Percentiles rank a stretch among this genome's conserved stretches.
Conservation (phyloP, 129 eudicot species). For the Centella asiatica region DNA sequence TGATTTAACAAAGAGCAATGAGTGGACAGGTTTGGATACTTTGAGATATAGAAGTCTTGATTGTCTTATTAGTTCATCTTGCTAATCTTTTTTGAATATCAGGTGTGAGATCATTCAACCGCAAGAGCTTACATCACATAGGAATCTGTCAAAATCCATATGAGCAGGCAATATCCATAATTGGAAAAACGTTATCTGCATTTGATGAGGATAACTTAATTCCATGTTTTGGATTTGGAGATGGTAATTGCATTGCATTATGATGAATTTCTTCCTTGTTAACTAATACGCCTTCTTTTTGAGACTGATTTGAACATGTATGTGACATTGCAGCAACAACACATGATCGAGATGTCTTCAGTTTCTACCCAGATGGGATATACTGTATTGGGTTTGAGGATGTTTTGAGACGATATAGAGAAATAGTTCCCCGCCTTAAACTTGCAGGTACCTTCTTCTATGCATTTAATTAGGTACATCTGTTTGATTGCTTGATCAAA, state of each 20-base stretch:
- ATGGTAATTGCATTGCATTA: constrained; percentile 39
- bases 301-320: not conserved
- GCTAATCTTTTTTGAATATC: not conserved
- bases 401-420: constrained; percentile 53
- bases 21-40: constrained; percentile 55
- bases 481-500: not conserved
- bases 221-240: constrained; percentile 82
- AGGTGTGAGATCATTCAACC: constrained; percentile 54
- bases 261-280: not conserved
- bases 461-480: not conserved
- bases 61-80: not conserved
- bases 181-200: constrained; percentile 57
- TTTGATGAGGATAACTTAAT: constrained; percentile 75
- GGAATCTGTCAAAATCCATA: constrained; percentile 53
- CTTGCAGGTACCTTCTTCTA: constrained; percentile 40
- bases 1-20: constrained; percentile 78
- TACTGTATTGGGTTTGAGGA: constrained; percentile 66
- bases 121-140: constrained; percentile 49
- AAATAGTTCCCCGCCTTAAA: constrained; percentile 55
- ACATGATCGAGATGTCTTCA: constrained; percentile 63
- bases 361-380: constrained; percentile 42
- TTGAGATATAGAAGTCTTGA: not conserved
- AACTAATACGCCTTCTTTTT: not conserved
- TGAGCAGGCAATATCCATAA: constrained; percentile 69
- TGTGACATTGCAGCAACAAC: constrained; percentile 42